Conservation (phyloP, 1,139 yeast genomes). For the Scheffersomyces cryptocercus region DNA sequence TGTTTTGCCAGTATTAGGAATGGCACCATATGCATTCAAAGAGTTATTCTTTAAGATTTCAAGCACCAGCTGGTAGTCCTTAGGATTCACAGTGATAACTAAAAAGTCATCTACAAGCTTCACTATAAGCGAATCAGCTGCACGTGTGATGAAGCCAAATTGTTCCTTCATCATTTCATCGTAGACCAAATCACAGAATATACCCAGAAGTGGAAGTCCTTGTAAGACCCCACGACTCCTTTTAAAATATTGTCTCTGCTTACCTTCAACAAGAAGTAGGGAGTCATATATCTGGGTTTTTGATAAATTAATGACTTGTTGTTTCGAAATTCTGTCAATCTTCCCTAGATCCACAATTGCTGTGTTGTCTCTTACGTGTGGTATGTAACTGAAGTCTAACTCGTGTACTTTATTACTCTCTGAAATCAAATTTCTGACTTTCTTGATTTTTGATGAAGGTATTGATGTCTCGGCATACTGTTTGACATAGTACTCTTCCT, state of each 20-base stretch:
- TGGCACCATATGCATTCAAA: slow-evolving; percentile 59
- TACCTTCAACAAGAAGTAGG: slow-evolving; percentile 12
- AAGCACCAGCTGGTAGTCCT: slow-evolving; percentile 20
- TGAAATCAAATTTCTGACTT: no score
- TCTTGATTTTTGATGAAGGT: not conserved
- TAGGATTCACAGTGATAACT: slow-evolving; percentile 50
- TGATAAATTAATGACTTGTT: slow-evolving; percentile 24
- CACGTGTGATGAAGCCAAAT: slow-evolving; percentile 28
- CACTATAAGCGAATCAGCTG: slow-evolving; percentile 41
- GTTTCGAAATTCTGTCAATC: slow-evolving; percentile 8
- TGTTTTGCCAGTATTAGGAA: slow-evolving; percentile 59
- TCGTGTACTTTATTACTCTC: no score
- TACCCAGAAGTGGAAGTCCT: slow-evolving; percentile 78
- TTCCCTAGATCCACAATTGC: no score
- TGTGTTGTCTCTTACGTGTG: no score
- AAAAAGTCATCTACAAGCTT: slow-evolving; percentile 88
- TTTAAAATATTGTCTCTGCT: slow-evolving; percentile 16
- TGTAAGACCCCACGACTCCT: slow-evolving; percentile 79
- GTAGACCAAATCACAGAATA: slow-evolving; percentile 74
- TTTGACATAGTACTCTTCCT: slow-evolving; percentile 25
- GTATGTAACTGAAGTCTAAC: no score
- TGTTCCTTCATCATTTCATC: slow-evolving; percentile 57
- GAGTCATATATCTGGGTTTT: slow-evolving; percentile 28
- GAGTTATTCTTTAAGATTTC: slow-evolving; percentile 27
- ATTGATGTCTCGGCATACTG: slow-evolving; percentile 13